phyloP scores from a whole-genome alignment of 345 rosid species.

The Eucalyptus coolabah region DNA sequence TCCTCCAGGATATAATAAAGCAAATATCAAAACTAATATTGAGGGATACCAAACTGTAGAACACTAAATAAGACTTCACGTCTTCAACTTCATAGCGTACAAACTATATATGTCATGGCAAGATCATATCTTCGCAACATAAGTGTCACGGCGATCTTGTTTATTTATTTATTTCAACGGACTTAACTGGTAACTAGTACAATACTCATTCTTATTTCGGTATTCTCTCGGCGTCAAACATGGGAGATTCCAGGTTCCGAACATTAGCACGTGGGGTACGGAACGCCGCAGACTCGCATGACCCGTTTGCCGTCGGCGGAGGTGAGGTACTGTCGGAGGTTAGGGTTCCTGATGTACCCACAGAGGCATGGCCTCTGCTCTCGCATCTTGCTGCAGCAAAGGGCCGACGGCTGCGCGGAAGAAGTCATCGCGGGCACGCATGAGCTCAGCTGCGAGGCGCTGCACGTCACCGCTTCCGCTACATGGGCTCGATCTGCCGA shows the following conservation, averaged over 20 bases:
- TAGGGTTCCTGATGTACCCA: conserved; percentile 37
- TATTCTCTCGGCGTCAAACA: not conserved
- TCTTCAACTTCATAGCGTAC: not conserved
- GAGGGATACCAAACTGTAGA: not conserved
- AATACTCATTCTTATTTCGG: not conserved
- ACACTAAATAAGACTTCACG: not conserved
- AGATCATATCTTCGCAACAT: not conserved
- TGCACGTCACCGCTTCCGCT: conserved; percentile 41
- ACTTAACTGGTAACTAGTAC: not conserved
- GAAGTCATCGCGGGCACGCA: conserved; percentile 26
- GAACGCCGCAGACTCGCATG: conserved; percentile 24
- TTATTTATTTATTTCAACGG: not conserved
- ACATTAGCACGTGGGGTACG: conserved; percentile 32
- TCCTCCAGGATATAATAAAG: not conserved
- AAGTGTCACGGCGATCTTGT: not conserved
- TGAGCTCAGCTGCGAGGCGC: conserved; percentile 31
- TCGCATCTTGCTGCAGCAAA: conserved; percentile 46
- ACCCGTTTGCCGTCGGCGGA: conserved; percentile 37
- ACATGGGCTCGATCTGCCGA: not conserved
- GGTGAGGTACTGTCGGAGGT: conserved; percentile 14
- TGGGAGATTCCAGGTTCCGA: not conserved
- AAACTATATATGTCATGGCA: not conserved
- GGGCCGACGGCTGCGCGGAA: conserved; percentile 17
- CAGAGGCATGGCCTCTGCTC: conserved; percentile 63
- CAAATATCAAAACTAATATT: no score